These are phyloP conservation scores for Xylaria polymorpha DNA, from an alignment of 2,329 filamentous ascomycete species.

Conservation along the genomic window DNA sequence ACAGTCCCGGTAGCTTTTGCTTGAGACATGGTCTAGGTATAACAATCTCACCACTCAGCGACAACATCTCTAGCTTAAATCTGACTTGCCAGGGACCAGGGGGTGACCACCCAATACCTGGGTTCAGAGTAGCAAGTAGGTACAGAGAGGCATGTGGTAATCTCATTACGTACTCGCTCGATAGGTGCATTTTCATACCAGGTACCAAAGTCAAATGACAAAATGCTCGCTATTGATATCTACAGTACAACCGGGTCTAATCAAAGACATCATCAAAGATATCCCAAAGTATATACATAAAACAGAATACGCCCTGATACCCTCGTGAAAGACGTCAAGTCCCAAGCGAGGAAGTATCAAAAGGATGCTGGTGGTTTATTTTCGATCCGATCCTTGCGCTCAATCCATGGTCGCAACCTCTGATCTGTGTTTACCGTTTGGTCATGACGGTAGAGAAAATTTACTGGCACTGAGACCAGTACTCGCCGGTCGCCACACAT, in stretches of 20 bases:
- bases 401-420: conserved; percentile 36
- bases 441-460: neutral
- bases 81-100: neutral
- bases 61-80: neutral
- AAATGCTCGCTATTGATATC: conserved; percentile 16
- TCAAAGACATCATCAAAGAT: neutral
- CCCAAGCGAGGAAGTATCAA: conserved; percentile 17
- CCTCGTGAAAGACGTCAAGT: conserved; percentile 16
- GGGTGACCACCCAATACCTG: neutral
- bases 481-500: conserved; percentile 29
- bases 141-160: neutral
- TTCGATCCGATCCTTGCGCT: conserved; percentile 36
- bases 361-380: neutral
- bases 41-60: neutral
- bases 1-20: neutral
- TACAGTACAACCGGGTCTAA: neutral
- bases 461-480: conserved; percentile 39
- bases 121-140: neutral
- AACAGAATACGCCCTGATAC: conserved; percentile 8
- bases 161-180: neutral
- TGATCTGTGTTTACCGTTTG: conserved; percentile 26
- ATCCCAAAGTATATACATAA: conserved; percentile 29
- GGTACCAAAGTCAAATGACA: neutral
- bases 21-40: conserved; percentile 2
- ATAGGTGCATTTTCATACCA: neutral